Conservation (phyloP, 129 eudicot species). For the Chrysanthemum lavandulifolium region DNA sequence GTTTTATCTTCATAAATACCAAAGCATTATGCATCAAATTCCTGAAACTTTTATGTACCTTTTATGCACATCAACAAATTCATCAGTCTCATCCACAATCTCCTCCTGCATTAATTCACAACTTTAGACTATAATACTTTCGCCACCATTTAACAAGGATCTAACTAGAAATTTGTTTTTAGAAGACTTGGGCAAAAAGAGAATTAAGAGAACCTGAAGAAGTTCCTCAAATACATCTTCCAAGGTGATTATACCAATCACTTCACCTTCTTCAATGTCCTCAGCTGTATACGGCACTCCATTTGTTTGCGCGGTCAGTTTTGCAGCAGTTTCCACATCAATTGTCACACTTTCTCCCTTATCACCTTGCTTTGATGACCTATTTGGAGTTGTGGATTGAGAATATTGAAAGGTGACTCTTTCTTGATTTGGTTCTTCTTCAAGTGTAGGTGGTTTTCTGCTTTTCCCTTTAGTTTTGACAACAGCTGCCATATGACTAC, state of each 20-base stretch:
- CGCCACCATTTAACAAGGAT: neutral
- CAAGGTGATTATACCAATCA: constrained; percentile 87
- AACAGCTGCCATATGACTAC: constrained; percentile 99
- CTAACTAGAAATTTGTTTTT: neutral
- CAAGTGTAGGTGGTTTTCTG: constrained; percentile 37
- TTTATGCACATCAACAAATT: constrained; percentile 93
- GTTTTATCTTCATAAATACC: neutral
- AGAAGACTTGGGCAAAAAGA: neutral
- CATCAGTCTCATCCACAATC: constrained; percentile 98
- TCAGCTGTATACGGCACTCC: constrained; percentile 48
- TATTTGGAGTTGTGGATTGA: constrained; percentile 38
- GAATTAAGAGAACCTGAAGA: constrained; percentile 60
- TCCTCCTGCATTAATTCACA: constrained; percentile 69
- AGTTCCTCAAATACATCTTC: constrained; percentile 99
- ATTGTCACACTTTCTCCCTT: constrained; percentile 49
- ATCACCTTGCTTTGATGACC: constrained; percentile 40
- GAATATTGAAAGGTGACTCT: constrained; percentile 23
- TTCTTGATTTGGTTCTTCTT: constrained; percentile 49
- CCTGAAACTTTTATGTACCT: too few relatives aligned
- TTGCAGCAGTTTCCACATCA: constrained; percentile 53
- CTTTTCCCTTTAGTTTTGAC: constrained; percentile 64
- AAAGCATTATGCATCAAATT: neutral
- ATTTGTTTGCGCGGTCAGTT: constrained; percentile 21
- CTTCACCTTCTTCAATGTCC: constrained; percentile 86
- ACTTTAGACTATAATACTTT: neutral